Base-by-base conservation (phyloP, 768 basidiomycete species). In the Boletus sp. region DNA sequence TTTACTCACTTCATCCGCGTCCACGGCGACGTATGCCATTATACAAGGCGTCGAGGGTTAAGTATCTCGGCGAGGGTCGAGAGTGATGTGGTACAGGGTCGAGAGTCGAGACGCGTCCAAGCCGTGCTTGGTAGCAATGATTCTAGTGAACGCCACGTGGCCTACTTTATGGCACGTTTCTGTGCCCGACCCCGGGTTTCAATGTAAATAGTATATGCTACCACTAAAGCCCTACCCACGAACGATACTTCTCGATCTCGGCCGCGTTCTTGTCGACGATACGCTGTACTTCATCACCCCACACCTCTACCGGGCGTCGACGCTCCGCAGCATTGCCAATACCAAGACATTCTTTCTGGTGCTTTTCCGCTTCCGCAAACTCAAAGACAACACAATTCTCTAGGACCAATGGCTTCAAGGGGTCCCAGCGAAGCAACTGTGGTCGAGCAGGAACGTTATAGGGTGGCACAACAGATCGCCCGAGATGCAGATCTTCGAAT, bases 351-450 rank as follows among this genome's bases (percentile, higher is more conserved):
- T 77, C 77, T 54, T 70, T 73, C 37, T 77, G 67, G 68, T 94
- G 93, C 55, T 76, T 79, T 66, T 86, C 85, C 0, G 85, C 90
- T 53, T 97, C 92, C 49, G 76, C 78, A 53, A 79, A 71, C 55
- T 93, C 91, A 74, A 98, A 85, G 3, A 94, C 86, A 11, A 95
- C 91, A 55, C 89, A 84, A 69, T 98, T 98, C 39, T 90, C 86
- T n/a, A 83, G 75, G 28, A 79, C 76, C 20, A 98, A 67, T 3
- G 87, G 86, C 37, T 72, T 72, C 3, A 69, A 68, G 17, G 82
- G 80, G 63, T 93, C 86, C 97, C 96, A 99, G 45, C 93, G 79
- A 24, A 90, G 80, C 3, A 95, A 77, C 2, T 84, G 81, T 0
- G 96, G 91, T 46, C 86, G 80, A 8, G 82, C 71, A 18, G 90